Evolutionary conservation across 2,329 filamentous ascomycete genomes (phyloP), one percentile per base, ranked within the genome.

Genomic region (Apiospora rasikravindrae): DNA sequence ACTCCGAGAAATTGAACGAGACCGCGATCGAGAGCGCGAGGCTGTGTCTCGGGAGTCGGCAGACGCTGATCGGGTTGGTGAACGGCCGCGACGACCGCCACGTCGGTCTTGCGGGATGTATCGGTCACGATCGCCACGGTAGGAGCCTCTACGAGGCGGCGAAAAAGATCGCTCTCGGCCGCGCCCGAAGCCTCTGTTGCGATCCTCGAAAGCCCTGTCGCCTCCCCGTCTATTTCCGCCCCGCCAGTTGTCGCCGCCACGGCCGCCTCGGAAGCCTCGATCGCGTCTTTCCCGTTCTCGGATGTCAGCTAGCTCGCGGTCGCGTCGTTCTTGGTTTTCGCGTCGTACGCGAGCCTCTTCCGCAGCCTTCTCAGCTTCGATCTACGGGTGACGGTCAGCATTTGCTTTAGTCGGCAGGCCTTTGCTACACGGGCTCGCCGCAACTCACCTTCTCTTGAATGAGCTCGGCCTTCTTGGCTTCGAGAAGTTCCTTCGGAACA

Each of bases 391-490:
- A n/a, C 33, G 33, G 33, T 64, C 33, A 64, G 57, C 40, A 40
- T 40, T 64, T 13, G 69, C 45, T 64, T 68, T 16, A 42, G 10
- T 22, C 44, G n/a, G 71, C 6, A 64, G 14, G 14, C 8, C 67
- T 71, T 71, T 45, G 19, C 57, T n/a, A 22, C 8, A 37, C 19
- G 68, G 45, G 8, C 6, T 33, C 14, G 66, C 5, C 14, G n/a
- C 24, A 29, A 47, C 22, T 44, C 14, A 49, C 96, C 92, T 97
- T 97, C 83, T 98, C 95, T 83, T 98, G 94, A 74, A 96, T 94
- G 67, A 99, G 86, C 83, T 99, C 96, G 64, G 94, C 85, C 84
- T 98, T 99, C 87, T 99, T 99, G 0, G 96, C 95, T 81, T 99
- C 96, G 2, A 99, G 85, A 57, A 99, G 87, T 82, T 98, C 95